These are phyloP conservation scores for Tulasnella sp. DNA, from an alignment of 768 basidiomycete genomes.

Conservation along the genomic window DNA sequence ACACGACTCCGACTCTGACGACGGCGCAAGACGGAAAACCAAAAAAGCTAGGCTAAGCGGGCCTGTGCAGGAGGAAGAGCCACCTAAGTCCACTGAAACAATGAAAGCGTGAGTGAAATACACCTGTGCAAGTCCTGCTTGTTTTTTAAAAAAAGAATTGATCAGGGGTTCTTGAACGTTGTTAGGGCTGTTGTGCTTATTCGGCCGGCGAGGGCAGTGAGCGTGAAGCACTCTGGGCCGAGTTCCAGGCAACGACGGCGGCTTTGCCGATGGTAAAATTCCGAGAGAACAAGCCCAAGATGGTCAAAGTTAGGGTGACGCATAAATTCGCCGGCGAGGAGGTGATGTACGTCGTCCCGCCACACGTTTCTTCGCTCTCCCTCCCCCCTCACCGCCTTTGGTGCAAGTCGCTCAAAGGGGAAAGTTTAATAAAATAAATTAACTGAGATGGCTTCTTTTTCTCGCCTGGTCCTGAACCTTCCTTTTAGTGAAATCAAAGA, in stretches of 20 bases:
- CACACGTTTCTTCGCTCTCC: neutral
- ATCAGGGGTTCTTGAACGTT: neutral
- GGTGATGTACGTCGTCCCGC: conserved; percentile 55
- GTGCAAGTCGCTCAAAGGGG: neutral
- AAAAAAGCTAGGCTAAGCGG: neutral
- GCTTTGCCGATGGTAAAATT: conserved; percentile 24
- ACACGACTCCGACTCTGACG: neutral
- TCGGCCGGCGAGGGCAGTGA: conserved; percentile 40
- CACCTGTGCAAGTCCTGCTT: neutral
- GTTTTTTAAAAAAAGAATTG: neutral
- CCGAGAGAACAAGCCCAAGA: conserved; percentile 34
- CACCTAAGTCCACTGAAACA: neutral
- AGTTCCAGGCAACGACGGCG: conserved; percentile 61
- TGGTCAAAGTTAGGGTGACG: conserved; percentile 64
- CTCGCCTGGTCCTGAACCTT: conserved; percentile 17
- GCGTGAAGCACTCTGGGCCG: conserved; percentile 62
- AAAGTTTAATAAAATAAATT: neutral
- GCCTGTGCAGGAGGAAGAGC: neutral
- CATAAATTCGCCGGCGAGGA: conserved; percentile 76
- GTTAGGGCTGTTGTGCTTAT: neutral
- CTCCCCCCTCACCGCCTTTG: neutral
- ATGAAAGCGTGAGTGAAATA: neutral
- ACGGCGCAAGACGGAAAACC: neutral
- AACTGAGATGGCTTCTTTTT: neutral
- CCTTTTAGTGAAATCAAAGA: conserved; percentile 62